These are phyloP conservation scores for Picea abies DNA, from an alignment of 83 land plant genomes.

Conservation along the genomic window DNA sequence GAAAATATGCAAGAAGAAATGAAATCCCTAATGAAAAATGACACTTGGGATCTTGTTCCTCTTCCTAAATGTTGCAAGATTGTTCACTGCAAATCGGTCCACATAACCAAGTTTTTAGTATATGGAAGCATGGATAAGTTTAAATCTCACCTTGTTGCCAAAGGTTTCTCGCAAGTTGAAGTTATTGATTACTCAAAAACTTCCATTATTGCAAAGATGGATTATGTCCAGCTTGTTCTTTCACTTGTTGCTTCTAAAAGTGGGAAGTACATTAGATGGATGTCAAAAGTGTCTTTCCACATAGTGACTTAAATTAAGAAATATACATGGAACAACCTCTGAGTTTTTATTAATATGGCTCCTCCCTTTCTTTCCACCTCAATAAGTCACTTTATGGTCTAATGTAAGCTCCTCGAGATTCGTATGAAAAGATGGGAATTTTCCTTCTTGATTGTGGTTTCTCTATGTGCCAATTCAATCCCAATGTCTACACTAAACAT, in stretches of 20 bases:
- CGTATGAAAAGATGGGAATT: neutral
- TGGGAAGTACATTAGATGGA: too few species aligned
- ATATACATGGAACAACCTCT: too few species aligned
- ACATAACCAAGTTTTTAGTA: too few species aligned
- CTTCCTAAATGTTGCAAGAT: neutral
- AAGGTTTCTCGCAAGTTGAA: neutral
- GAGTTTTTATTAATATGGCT: too few species aligned
- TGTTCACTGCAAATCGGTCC: neutral
- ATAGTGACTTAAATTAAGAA: too few species aligned
- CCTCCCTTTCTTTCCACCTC: neutral
- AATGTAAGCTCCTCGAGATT: neutral
- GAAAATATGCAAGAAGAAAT: neutral
- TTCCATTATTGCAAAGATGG: neutral
- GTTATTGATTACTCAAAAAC: neutral
- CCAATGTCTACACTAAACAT: neutral
- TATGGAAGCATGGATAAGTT: neutral
- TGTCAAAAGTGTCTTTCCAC: too few species aligned
- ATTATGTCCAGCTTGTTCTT: neutral
- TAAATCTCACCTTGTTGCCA: neutral
- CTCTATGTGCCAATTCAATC: neutral
- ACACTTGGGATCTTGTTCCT: neutral
- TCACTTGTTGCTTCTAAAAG: neutral
- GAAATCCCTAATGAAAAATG: neutral
- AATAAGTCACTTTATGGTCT: neutral
- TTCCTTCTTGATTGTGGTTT: neutral